These are phyloP conservation scores for Phytophthora fragariaefolia DNA, from an alignment of 352 stramenopile genomes.

Conservation along the genomic window DNA sequence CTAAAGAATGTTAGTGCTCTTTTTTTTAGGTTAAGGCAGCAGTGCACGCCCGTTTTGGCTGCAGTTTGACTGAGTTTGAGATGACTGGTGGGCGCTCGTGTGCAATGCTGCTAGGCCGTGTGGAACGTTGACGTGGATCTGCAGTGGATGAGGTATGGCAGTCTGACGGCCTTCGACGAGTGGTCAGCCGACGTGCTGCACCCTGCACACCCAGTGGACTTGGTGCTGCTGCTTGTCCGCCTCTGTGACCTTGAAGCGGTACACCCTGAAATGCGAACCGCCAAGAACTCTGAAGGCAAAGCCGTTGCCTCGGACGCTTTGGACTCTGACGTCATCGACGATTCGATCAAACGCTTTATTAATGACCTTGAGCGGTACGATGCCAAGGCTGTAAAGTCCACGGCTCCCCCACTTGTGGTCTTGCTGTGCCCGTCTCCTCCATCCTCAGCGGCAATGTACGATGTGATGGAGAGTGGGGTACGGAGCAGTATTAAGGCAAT, in stretches of 20 bases:
- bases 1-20: constrained; percentile 51
- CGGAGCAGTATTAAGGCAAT: constrained; percentile 25
- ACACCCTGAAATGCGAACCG: constrained; percentile 59
- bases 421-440: constrained; percentile 46
- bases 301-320: not conserved
- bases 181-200: constrained; percentile 34
- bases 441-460: constrained; percentile 16
- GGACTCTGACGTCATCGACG: not conserved
- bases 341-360: constrained; percentile 29
- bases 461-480: constrained; percentile 20
- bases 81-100: not conserved
- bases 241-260: constrained; percentile 58
- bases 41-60: not conserved
- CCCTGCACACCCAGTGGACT: constrained; percentile 25
- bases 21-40: constrained; percentile 10
- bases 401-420: constrained; percentile 39
- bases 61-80: not conserved
- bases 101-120: constrained; percentile 36
- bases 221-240: constrained; percentile 68
- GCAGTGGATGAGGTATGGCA: constrained; percentile 69
- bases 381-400: not conserved
- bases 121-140: constrained; percentile 35
- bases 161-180: constrained; percentile 39
- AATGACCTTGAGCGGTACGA: constrained; percentile 38
- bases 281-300: not conserved